Evolutionary conservation across 2,329 filamentous ascomycete genomes (phyloP), one percentile per base, ranked within the genome.

Genomic region (Metarhizium guizhouense): DNA sequence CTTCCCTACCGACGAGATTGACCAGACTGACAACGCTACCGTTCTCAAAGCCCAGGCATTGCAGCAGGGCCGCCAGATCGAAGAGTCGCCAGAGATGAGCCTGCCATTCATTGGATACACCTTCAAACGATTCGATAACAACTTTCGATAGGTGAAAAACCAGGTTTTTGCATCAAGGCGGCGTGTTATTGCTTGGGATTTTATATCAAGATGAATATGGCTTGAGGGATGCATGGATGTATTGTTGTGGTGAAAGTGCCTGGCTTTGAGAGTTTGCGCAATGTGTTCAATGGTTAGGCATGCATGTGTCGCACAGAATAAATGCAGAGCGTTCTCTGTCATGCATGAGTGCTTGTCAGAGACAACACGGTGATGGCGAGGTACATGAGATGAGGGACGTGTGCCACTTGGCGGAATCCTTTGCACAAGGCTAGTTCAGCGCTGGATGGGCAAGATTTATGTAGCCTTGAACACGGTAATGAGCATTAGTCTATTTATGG

Each of bases 1-100:
- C 78, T 99, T 99, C 84, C 94, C 94, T 10, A 96, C 91, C 53
- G 94, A 99, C 68, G 94, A 99, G 73, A 96, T 99, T 68, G 91
- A 95, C 65, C 93, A 97, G 76, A 93, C 91, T 55, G 92, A 96
- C 71, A 96, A 91, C 61, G 90, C 88, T 55, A 94, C 91, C 29
- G 81, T 89, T 61, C 82, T 96, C 66, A 88, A 90, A 69, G 89
- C 89, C 20, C 89, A 95, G 72, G 90, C 89, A 52, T 81, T 87
- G 60, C 85, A 87, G 58, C 80, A 85, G 65, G 83, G 84, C 53
- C 79, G 80, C 63, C 71, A 72, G 60, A 77, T 80, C 10, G 89
- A 93, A 63, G 88, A 95, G 69, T 86, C 90, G 60, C 90, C 92
- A 3, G 93, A 96, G 74, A 92, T 96, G 84, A 95, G 89, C 74